Base-by-base conservation (phyloP, 1,284 basidiomycete species). In the Malassezia sp. region DNA sequence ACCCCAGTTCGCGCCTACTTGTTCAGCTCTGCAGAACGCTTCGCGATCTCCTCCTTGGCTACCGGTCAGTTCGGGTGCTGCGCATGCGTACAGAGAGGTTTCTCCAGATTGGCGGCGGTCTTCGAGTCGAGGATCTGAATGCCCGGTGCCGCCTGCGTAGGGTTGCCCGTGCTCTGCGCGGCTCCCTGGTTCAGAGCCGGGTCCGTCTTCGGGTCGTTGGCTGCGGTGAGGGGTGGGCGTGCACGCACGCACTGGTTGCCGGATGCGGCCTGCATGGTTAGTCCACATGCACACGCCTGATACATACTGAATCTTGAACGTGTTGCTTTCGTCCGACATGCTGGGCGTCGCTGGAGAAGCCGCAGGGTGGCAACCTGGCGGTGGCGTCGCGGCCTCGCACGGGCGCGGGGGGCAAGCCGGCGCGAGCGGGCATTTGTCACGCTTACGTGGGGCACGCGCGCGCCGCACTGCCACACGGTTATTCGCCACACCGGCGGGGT, bases 21-120 rank as follows among this genome's bases (percentile, higher is more conserved):
- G 34, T 50, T 50, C 18, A 50, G 38, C 27, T 44, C 48, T 6
- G 33, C 48, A 8, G 48, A 45, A 27, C 47, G 47, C 33, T 40
- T 40, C 15, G 29, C 15, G 9, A 45, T 37, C 30, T 50, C 42
- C 12, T 50, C 48, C n/a, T 50, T 37, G 11, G 46, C 46, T 48
- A 29, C n/a, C 11, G 9, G 26, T 40, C 26, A 30, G 27, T n/a
- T n/a, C 30, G 15, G 5, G 20, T 10, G 5, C 2, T n/a, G n/a
- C 12, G 28, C 24, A 27, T 10, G 42, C 46, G 6, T 39, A 49
- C 41, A 49, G 18, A 26, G 24, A 2, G 47, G 47, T 37, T 37
- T 11, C 26, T 39, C 47, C 20, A 49, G 37, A 20, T 33, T 15
- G 11, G 24, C 17, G 7, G 47, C 47, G 5, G 47, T 44, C 21